Percentiles rank a stretch among this genome's conserved stretches.
Evolutionary conservation across 768 basidiomycete species (phyloP).

Genomic region (Mycena haematopus): DNA sequence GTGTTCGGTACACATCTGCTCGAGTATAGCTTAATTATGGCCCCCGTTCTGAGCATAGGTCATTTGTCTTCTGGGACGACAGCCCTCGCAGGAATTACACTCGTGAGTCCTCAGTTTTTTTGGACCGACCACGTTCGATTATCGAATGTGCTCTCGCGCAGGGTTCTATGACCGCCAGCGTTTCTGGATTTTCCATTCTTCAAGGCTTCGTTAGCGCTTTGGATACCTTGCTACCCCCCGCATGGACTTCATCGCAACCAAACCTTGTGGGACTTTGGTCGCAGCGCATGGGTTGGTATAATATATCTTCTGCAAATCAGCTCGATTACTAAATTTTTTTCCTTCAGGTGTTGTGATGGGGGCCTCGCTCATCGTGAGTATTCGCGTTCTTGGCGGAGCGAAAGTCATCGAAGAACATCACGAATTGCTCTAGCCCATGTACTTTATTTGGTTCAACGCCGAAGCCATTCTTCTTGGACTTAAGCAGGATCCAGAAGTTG

Average conservation of each 20-base stretch:
- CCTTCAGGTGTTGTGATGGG: constrained; percentile 65
- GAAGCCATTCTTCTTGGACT: constrained; percentile 79
- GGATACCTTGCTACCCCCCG: constrained; percentile 92
- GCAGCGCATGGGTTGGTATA: constrained; percentile 77
- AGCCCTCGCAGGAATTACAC: constrained; percentile 83
- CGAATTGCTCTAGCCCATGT: constrained; percentile 25
- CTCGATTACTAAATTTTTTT: not conserved
- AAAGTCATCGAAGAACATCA: constrained; percentile 3
- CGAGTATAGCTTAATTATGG: constrained; percentile 87
- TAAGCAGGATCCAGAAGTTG: constrained; percentile 85
- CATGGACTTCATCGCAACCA: constrained; percentile 91
- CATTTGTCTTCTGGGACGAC: constrained; percentile 78
- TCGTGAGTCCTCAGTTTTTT: constrained; percentile 34
- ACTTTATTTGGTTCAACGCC: constrained; percentile 78
- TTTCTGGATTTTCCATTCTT: constrained; percentile 79
- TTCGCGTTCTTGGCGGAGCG: not conserved
- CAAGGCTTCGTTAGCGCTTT: constrained; percentile 85
- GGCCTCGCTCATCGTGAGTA: constrained; percentile 63
- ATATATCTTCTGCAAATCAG: not conserved
- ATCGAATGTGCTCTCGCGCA: not conserved
- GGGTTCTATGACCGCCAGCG: constrained; percentile 76
- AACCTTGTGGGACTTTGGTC: constrained; percentile 89
- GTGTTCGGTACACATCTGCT: constrained; percentile 67
- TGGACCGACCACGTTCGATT: not conserved
- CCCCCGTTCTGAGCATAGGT: constrained; percentile 86